Conservation (phyloP, 2,329 filamentous ascomycete genomes). For the Fusarium sp. region DNA sequence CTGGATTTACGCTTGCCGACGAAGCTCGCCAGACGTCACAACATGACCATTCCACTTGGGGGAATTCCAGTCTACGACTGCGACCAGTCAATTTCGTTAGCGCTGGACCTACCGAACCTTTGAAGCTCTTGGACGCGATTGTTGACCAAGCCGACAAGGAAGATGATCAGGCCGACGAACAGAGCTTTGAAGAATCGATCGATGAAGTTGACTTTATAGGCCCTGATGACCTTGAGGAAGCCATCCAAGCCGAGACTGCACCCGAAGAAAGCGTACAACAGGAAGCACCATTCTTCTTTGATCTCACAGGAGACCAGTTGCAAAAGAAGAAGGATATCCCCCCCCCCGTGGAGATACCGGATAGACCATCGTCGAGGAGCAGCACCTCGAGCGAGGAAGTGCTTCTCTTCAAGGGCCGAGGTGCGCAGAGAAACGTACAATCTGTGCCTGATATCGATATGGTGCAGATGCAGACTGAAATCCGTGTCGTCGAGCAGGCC, state of each 20-base stretch:
- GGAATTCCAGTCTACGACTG: constrained; percentile 55
- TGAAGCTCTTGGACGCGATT: constrained; percentile 52
- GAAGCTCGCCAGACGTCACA: constrained; percentile 60
- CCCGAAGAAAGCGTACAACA: neutral
- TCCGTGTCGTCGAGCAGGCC: constrained; percentile 43
- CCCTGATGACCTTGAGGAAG: constrained; percentile 35
- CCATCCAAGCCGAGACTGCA: constrained; percentile 15
- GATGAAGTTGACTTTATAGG: constrained; percentile 20
- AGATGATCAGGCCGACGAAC: neutral
- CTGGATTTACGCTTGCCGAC: constrained; percentile 51
- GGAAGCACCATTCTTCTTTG: constrained; percentile 49
- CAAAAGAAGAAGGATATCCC: neutral
- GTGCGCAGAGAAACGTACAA: constrained; percentile 42
- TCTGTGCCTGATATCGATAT: constrained; percentile 30
- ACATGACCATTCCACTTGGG: constrained; percentile 55
- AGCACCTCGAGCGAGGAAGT: constrained; percentile 70
- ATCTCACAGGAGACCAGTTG: constrained; percentile 45
- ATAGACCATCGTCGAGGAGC: constrained; percentile 34
- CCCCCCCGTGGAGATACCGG: constrained; percentile 17
- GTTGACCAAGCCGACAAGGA: constrained; percentile 17
- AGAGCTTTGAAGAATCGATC: neutral
- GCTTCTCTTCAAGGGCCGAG: constrained; percentile 71
- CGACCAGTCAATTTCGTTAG: constrained; percentile 64
- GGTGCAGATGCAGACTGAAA: constrained; percentile 46
- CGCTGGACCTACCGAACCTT: constrained; percentile 60